Base-by-base conservation (phyloP, 192 early-diverging fungal species). In the Chytriomyces sp. region DNA sequence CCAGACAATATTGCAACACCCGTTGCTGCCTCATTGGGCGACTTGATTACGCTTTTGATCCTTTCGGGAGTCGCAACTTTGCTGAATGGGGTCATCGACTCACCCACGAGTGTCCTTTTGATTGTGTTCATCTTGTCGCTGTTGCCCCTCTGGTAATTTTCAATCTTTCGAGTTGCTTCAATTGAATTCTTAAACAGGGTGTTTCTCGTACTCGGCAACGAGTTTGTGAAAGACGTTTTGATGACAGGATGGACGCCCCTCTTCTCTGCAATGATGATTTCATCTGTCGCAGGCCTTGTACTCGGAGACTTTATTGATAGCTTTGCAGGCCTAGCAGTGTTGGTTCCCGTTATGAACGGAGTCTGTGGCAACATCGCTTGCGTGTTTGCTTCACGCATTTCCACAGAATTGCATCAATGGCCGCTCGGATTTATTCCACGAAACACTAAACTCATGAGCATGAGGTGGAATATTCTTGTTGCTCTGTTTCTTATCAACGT, bases 1-100 rank as follows among this genome's bases (percentile, higher is more conserved):
- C 94, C 94, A 30, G 94, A 92, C 62, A 92, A 92, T 69, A 92
- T 92, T 70, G 91, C 90, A 17, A 91, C 89, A 32, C 91, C 91
- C 17, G 75, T 92, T 74, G 91, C 91, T 28, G 91, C 91, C 8
- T 86, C 85, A 5, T 77, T 92, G 66, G 91, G 91, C 28, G 91
- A 92, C 80, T 82, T 92, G 56, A 80, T 92, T 10, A 92, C 90
- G 3, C 71, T 92, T 34, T 72, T 89, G 32, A 83, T 91, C 28
- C 72, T 92, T 53, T 82, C 90, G 32, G 84, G 64, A 37, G 80
- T 82, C 57, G 66, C 89, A 14, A 73, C 84, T 39, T 58, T 70
- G 32, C 67, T 91, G 25, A 69, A 85, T 38, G 63, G 60, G n/a
- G 72, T 80, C 34, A 57, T 91, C 31, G 67, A 87, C 86, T 85